Percentiles rank a stretch among this genome's conserved stretches.
Conservation (phyloP, 495 filamentous ascomycete genomes). For the Aspergillus sclerotioniger region DNA sequence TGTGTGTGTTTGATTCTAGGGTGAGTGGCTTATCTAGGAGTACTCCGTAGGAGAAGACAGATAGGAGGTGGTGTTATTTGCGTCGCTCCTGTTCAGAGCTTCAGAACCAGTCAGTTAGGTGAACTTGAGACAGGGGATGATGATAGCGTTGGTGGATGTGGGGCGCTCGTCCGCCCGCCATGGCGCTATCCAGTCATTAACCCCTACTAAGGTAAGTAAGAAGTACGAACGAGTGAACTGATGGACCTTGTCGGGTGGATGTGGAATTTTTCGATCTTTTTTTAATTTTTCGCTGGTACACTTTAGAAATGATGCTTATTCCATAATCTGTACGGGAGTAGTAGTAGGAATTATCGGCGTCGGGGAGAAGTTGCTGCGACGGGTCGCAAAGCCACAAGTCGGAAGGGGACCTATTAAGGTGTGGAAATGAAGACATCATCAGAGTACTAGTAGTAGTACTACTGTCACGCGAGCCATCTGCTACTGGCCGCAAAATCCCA, state of each 20-base stretch:
- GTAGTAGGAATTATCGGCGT: no score
- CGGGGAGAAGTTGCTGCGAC: neutral
- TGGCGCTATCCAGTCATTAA: neutral
- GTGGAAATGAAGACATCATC: neutral
- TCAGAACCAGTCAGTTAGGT: neutral
- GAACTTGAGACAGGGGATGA: slow-evolving; percentile 5
- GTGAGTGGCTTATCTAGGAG: no score
- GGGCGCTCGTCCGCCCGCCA: neutral
- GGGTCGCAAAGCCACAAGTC: no score
- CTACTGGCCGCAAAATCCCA: neutral
- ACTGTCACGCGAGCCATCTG: neutral
- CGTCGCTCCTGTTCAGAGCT: neutral
- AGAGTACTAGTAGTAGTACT: neutral
- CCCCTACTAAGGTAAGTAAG: slow-evolving; percentile 2
- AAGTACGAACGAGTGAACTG: slow-evolving; percentile 4
- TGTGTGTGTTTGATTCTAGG: neutral
- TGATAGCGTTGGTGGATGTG: slow-evolving; percentile 1
- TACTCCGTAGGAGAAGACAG: no score
- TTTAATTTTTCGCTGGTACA: no score
- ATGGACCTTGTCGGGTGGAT: neutral
- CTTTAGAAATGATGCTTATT: no score
- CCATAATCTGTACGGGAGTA: no score
- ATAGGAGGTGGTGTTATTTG: no score
- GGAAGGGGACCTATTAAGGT: neutral
- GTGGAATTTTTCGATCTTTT: neutral